Evolutionary conservation across 2,329 filamentous ascomycete species (phyloP), one percentile per base, ranked within the genome.

Genomic region (Beauveria bassiana): DNA sequence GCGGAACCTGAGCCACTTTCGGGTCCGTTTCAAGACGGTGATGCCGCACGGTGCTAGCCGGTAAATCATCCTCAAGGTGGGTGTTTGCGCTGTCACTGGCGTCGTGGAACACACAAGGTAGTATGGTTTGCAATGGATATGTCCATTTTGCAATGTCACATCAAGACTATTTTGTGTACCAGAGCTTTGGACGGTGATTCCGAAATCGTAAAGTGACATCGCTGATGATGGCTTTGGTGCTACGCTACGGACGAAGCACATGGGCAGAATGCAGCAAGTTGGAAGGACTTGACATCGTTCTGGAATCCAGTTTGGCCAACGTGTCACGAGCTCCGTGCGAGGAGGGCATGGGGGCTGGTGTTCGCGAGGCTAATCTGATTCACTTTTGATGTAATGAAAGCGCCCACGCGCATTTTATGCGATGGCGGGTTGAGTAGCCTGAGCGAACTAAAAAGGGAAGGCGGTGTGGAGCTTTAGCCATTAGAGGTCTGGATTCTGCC

Each of bases 401-500:
- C 43, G 20, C 20, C 28, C 28, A 28, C 28, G 28, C 28, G 20
- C 57, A 59, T 59, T 59, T 59, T 18, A 16, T 16, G 22, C 4
- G 58, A 53, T 46, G 58, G 58, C 58, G 47, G 58, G 49, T 60
- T 60, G 26, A 38, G 12, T 9, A 58, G 8, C 3, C 38, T 42
- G 7, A n/a, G 20, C 12, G n/a, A 43, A 12, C n/a, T 42, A 38
- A 57, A 68, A 68, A 55, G 0, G 59, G 69, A 64, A 71, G 67
- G 70, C 70, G 70, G 70, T 71, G 64, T 22, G 12, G 16, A 3
- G 9, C 20, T 38, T 40, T 31, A 34, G 18, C 61, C 38, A 54
- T 52, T 22, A 38, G 46, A 65, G 64, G 63, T 64, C 59, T 1
- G 42, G 14, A 67, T 71, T 71, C 70, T 71, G 70, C 70, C 70